A percentile compares a stretch with the other conserved stretches of the same genome.
phyloP scores from a whole-genome alignment of 2,329 filamentous ascomycete species.

The Ploettnerulaceae sp. region DNA sequence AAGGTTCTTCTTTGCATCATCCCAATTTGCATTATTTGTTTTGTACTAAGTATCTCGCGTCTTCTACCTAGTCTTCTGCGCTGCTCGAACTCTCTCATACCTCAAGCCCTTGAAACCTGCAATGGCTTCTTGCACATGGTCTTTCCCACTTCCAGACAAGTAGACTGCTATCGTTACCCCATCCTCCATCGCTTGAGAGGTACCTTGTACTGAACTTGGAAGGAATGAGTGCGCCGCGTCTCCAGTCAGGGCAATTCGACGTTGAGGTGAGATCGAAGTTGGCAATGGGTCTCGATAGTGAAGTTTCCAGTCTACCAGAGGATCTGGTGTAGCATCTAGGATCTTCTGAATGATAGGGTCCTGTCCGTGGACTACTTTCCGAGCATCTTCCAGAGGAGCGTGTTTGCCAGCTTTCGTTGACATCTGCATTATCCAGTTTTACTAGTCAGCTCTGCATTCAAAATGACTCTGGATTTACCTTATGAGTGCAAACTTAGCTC shows the following conservation, averaged over 20 bases:
- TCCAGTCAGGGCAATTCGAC: constrained; percentile 35
- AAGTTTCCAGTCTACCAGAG: constrained; percentile 32
- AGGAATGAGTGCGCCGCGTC: constrained; percentile 39
- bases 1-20: constrained; percentile 25
- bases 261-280: constrained; percentile 27
- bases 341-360: constrained; percentile 27
- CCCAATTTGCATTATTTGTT: constrained; percentile 25
- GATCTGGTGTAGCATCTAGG: constrained; percentile 23
- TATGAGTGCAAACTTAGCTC: constrained; percentile 51
- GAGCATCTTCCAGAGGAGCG: constrained; percentile 7
- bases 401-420: constrained; percentile 10
- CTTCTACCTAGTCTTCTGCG: constrained; percentile 27
- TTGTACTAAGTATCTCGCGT: constrained; percentile 26
- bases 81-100: constrained; percentile 24
- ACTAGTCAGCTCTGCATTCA: constrained; percentile 33
- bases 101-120: constrained; percentile 21
- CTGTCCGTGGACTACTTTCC: constrained; percentile 19
- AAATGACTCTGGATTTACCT: constrained; percentile 34
- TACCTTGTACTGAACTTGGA: constrained; percentile 37
- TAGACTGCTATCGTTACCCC: constrained; percentile 36
- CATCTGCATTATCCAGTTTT: not conserved
- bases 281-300: constrained; percentile 32
- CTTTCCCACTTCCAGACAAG: constrained; percentile 24
- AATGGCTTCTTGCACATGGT: constrained; percentile 20
- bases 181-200: constrained; percentile 38